phyloP scores from a whole-genome alignment of 176 grass and related monocot genomes.

The Thalia dealbata region DNA sequence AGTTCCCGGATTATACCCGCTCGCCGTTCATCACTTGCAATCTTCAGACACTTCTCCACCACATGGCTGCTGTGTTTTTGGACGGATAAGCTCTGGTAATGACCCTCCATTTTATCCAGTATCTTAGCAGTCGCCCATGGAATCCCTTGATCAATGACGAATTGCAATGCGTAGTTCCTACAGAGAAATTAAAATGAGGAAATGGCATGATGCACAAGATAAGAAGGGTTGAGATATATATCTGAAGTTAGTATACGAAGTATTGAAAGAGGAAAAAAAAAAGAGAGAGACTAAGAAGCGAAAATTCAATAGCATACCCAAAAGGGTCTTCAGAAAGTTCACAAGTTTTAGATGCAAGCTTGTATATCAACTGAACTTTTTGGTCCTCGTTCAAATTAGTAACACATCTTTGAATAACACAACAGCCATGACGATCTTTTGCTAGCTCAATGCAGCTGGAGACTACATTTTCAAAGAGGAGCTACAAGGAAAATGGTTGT shows the following conservation, averaged over 20 bases:
- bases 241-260: background rate
- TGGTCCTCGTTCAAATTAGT: conserved; percentile 37
- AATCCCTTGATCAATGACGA: conserved; percentile 20
- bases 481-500: conserved; percentile 30
- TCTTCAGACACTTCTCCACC: conserved; percentile 41
- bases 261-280: background rate
- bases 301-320: conserved; percentile 36
- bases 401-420: conserved; percentile 73
- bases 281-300: background rate
- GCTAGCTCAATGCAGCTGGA: conserved; percentile 50
- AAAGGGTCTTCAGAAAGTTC: conserved; percentile 54
- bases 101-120: conserved; percentile 15
- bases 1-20: conserved; percentile 27
- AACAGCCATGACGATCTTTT: conserved; percentile 80
- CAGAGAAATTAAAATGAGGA: background rate
- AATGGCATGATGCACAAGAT: background rate
- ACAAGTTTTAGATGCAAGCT: conserved; percentile 39
- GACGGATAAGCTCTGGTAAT: conserved; percentile 30
- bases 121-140: conserved; percentile 12
- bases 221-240: background rate
- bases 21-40: conserved; percentile 8
- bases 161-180: conserved; percentile 52
- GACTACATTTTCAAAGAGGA: conserved; percentile 54
- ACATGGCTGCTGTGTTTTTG: conserved; percentile 50
- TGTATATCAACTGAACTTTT: conserved; percentile 36